A percentile compares a stretch with the other conserved stretches of the same genome.
Evolutionary conservation across 495 filamentous ascomycete species (phyloP).

Genomic region (Aspergillus saccharolyticus): DNA sequence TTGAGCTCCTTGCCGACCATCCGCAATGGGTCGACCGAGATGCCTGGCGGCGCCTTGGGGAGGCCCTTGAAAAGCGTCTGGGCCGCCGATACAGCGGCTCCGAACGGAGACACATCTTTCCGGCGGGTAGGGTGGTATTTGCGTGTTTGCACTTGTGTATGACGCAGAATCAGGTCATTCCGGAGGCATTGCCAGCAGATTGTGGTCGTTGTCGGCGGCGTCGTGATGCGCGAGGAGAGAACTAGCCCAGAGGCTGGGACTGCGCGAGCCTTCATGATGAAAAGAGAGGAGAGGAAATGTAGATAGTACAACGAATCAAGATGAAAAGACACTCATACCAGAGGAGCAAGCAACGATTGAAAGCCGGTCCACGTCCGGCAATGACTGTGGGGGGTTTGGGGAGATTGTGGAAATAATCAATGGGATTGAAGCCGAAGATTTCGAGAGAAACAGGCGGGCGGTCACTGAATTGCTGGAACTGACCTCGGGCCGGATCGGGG

Average conservation of each 20-base stretch:
- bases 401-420: neutral
- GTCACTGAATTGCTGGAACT: slow-evolving; percentile 4
- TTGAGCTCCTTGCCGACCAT: slow-evolving; percentile 94
- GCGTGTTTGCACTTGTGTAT: slow-evolving; percentile 30
- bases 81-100: slow-evolving; percentile 71
- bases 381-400: neutral
- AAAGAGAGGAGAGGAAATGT: slow-evolving; percentile 6
- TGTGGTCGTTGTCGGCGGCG: slow-evolving; percentile 18
- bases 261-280: slow-evolving; percentile 43
- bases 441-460: neutral
- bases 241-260: slow-evolving; percentile 37
- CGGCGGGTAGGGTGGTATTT: slow-evolving; percentile 42
- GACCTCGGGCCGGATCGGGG: slow-evolving; percentile 25
- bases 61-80: slow-evolving; percentile 72
- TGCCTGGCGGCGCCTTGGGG: slow-evolving; percentile 51
- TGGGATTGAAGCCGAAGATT: slow-evolving; percentile 11
- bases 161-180: slow-evolving; percentile 32
- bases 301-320: slow-evolving; percentile 1
- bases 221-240: slow-evolving; percentile 31
- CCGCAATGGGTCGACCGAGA: slow-evolving; percentile 68
- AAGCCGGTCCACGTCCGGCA: slow-evolving; percentile 1
- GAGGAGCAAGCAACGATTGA: neutral
- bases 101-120: slow-evolving; percentile 49
- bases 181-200: slow-evolving; percentile 45
- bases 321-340: neutral